Evolutionary conservation across 1,139 yeast genomes (phyloP).

Genomic region (Taiozyma sp.): DNA sequence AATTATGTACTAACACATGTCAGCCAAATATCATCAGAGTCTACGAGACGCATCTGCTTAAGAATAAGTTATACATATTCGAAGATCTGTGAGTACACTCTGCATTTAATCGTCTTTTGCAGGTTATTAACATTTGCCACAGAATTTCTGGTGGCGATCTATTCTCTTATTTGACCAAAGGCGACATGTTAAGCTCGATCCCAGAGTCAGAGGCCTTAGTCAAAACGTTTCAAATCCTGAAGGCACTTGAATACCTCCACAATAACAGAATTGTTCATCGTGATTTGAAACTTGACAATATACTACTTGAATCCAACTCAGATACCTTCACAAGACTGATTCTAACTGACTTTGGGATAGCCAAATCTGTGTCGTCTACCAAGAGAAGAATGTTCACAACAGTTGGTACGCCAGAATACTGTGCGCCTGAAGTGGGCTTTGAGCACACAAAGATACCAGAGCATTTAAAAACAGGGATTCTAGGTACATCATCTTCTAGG

Average conservation of each 20-base stretch:
- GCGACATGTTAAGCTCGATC: slow-evolving; percentile 34
- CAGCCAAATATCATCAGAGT: slow-evolving; percentile 42
- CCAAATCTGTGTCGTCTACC: slow-evolving; percentile 33
- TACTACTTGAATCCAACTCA: slow-evolving; percentile 42
- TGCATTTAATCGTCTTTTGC: too few relatives aligned
- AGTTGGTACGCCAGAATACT: slow-evolving; percentile 64
- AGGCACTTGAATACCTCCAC: slow-evolving; percentile 52
- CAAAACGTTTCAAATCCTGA: slow-evolving; percentile 49
- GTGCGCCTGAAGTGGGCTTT: slow-evolving; percentile 61
- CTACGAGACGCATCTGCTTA: slow-evolving; percentile 34
- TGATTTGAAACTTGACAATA: slow-evolving; percentile 54
- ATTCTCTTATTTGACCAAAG: slow-evolving; percentile 50
- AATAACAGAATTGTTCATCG: slow-evolving; percentile 44
- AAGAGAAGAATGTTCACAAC: slow-evolving; percentile 43
- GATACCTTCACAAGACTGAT: slow-evolving; percentile 45
- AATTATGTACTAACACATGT: slow-evolving; percentile 15
- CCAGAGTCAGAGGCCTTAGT: slow-evolving; percentile 50
- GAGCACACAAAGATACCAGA: slow-evolving; percentile 23
- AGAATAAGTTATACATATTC: slow-evolving; percentile 39
- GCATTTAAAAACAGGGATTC: slow-evolving; percentile 5
- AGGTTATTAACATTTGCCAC: background rate
- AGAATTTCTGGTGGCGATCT: slow-evolving; percentile 57
- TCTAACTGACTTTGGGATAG: slow-evolving; percentile 65
- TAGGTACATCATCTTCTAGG: slow-evolving; percentile 3
- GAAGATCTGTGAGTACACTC: slow-evolving; percentile 35